Percentiles rank a stretch among this genome's conserved stretches.
These are phyloP conservation scores for Fusarium concolor DNA, from an alignment of 2,329 filamentous ascomycete genomes.

Conservation along the genomic window DNA sequence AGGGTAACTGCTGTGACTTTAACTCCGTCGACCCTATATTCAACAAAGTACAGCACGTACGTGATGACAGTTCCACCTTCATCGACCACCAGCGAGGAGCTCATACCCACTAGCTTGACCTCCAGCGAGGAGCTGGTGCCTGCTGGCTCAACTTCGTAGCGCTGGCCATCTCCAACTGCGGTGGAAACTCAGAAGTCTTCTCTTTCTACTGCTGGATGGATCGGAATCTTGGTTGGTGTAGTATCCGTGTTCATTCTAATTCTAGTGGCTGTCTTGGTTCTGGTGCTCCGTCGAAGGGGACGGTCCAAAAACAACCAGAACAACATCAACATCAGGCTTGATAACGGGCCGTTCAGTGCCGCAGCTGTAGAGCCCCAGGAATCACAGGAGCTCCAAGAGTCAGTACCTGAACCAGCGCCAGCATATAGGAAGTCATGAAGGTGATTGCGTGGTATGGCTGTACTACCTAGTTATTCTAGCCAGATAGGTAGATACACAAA, in stretches of 20 bases:
- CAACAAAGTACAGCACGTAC: too few relatives aligned
- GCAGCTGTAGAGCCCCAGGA: not conserved
- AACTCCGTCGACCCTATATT: too few relatives aligned
- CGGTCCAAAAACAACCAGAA: not conserved
- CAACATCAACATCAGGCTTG: not conserved
- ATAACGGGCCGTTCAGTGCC: not conserved
- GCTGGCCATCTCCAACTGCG: not conserved
- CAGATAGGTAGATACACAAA: not conserved
- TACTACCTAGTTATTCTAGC: not conserved
- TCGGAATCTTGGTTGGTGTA: not conserved
- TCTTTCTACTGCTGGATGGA: not conserved
- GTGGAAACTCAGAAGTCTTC: not conserved
- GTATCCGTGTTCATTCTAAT: not conserved
- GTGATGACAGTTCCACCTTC: too few relatives aligned
- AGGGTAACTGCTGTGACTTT: too few relatives aligned
- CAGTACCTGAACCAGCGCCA: not conserved
- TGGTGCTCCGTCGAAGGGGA: not conserved
- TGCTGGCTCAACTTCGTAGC: not conserved
- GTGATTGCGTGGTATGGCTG: too few relatives aligned
- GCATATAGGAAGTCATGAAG: not conserved
- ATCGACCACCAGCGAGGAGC: too few relatives aligned
- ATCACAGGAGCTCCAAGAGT: too few relatives aligned
- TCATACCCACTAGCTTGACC: not conserved
- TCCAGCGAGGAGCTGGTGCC: not conserved
- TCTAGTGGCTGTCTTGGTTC: not conserved